A percentile compares a stretch with the other conserved stretches of the same genome.
Conservation (phyloP, 2,329 filamentous ascomycete species). For the Cladosporium austrohemisphaericum region DNA sequence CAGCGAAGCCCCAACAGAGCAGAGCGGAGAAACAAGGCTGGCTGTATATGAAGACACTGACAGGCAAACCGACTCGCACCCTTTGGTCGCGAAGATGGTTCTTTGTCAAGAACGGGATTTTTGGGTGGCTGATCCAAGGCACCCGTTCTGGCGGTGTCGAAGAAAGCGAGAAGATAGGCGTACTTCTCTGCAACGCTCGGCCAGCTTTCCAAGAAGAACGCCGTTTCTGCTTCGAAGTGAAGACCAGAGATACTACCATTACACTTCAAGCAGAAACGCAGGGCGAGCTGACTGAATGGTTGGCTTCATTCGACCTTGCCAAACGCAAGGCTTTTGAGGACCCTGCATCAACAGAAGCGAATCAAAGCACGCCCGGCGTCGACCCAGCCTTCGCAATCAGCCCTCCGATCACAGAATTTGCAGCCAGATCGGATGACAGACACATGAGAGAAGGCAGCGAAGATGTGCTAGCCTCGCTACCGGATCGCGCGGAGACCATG, state of each 20-base stretch:
- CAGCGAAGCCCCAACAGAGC: slow-evolving; percentile 54
- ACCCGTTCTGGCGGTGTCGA: slow-evolving; percentile 77
- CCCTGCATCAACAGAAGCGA: slow-evolving; percentile 50
- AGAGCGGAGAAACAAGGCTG: slow-evolving; percentile 81
- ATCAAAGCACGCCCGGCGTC: slow-evolving; percentile 40
- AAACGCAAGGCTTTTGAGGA: slow-evolving; percentile 89
- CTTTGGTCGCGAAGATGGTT: slow-evolving; percentile 91
- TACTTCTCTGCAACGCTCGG: slow-evolving; percentile 87
- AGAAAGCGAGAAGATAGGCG: slow-evolving; percentile 93
- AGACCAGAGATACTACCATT: slow-evolving; percentile 90
- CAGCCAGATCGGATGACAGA: slow-evolving; percentile 70
- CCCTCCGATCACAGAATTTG: slow-evolving; percentile 84
- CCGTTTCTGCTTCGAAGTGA: slow-evolving; percentile 96
- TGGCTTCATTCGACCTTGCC: slow-evolving; percentile 86
- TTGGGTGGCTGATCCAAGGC: slow-evolving; percentile 87
- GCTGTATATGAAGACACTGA: slow-evolving; percentile 77
- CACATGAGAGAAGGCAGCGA: slow-evolving; percentile 54
- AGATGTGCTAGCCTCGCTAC: slow-evolving; percentile 60
- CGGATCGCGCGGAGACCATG: slow-evolving; percentile 42
- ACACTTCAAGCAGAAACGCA: slow-evolving; percentile 92
- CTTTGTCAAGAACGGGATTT: slow-evolving; percentile 91
- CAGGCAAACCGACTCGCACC: slow-evolving; percentile 86
- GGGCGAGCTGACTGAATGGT: slow-evolving; percentile 86
- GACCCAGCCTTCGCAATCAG: slow-evolving; percentile 89
- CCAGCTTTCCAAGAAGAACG: slow-evolving; percentile 89